phyloP scores from a whole-genome alignment of 495 filamentous ascomycete species.

The Extremus antarcticus region DNA sequence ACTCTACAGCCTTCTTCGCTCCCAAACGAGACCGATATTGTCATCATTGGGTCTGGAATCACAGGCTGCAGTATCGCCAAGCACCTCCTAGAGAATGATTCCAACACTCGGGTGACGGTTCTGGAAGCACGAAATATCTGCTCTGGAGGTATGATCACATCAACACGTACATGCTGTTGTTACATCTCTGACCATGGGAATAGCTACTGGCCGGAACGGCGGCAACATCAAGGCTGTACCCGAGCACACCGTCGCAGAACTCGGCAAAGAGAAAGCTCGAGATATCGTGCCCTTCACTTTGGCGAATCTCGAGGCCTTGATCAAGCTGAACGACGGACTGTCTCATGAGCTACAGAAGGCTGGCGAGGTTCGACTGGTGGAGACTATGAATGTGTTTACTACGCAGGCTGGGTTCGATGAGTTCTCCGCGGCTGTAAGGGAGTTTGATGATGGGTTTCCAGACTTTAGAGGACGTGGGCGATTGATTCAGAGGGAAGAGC shows the following conservation, averaged over 20 bases:
- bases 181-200: not conserved
- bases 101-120: conserved; percentile 23
- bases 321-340: not conserved
- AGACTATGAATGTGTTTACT: not conserved
- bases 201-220: not conserved
- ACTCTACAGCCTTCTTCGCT: not conserved
- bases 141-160: conserved; percentile 34
- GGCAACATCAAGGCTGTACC: conserved; percentile 1
- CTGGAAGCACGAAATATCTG: conserved; percentile 32
- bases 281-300: not conserved
- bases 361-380: not conserved
- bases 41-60: conserved; percentile 11
- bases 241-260: not conserved
- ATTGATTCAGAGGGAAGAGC: not conserved
- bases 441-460: not conserved
- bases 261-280: not conserved
- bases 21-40: not conserved
- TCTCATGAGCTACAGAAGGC: not conserved
- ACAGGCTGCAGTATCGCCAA: conserved; percentile 6
- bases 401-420: not conserved
- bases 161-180: conserved; percentile 29
- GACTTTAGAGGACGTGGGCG: not conserved
- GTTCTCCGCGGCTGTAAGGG: not conserved
- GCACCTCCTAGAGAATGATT: conserved; percentile 1
- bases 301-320: not conserved